phyloP scores from a whole-genome alignment of 441 rosid species.

The Capsella rubella region DNA sequence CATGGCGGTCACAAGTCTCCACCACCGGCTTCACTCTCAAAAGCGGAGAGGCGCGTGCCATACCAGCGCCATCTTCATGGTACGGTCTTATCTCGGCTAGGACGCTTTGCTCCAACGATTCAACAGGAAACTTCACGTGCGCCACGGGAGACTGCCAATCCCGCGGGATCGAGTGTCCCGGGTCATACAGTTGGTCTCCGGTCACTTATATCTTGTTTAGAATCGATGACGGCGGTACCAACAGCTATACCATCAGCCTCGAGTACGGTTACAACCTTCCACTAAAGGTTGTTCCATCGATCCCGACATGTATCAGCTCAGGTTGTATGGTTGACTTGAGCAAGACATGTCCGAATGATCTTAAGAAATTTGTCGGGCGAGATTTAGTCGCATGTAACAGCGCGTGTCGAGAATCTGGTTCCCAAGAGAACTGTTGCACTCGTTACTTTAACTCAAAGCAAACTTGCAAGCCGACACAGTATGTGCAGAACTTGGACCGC shows the following conservation, averaged over 20 bases:
- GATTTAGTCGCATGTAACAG: constrained; percentile 46
- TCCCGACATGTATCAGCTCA: constrained; percentile 23
- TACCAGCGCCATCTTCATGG: constrained; percentile 34
- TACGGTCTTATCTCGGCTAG: constrained; percentile 49
- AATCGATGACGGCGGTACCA: background rate
- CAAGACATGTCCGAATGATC: constrained; percentile 47
- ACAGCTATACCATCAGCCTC: background rate
- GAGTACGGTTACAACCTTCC: constrained; percentile 17
- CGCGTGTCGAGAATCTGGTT: constrained; percentile 33
- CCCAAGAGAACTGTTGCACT: constrained; percentile 38
- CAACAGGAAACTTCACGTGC: constrained; percentile 41
- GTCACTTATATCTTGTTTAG: background rate
- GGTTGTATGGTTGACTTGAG: constrained; percentile 50
- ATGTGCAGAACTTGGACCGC: constrained; percentile 44
- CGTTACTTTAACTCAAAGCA: constrained; percentile 19
- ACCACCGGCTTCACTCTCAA: constrained; percentile 41
- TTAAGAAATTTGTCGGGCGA: constrained; percentile 29
- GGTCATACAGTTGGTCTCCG: background rate
- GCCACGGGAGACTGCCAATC: constrained; percentile 50
- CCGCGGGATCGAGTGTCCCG: constrained; percentile 35
- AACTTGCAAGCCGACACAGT: constrained; percentile 43
- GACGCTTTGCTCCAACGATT: constrained; percentile 39
- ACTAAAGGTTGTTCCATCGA: background rate
- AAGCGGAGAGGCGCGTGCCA: constrained; percentile 1
- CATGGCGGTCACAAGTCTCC: background rate